Base-by-base conservation (phyloP, 2,329 filamentous ascomycete species). In the Aspergillus tamarii region DNA sequence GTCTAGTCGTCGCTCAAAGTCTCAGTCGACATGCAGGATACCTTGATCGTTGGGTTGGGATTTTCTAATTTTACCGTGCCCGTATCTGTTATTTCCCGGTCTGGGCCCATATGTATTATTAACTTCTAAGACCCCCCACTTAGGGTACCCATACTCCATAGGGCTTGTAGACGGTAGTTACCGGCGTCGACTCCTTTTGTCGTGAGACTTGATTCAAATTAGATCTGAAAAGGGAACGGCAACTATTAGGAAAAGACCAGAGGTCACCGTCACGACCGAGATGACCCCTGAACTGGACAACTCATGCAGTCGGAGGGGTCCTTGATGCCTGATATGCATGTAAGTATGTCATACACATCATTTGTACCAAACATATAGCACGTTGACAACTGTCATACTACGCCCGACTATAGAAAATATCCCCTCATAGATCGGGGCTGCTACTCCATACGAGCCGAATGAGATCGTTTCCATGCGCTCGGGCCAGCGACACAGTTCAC, bases 51-150 rank as follows among this genome's bases (percentile, higher is more conserved):
- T 26, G 3, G 48, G 9, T n/a, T 55, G 21, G 2, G 30, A 39
- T 26, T 26, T 55, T 55, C 52, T 55, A 55, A 55, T 32, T 55
- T 36, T 55, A 55, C 52, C 32, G 19, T 34, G 21, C 21, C 52
- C 23, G 41, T 23, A 19, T 19, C 26, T 39, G 4, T 39, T 55
- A 39, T 55, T 55, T 62, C 63, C 62, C 58, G 59, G 59, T 57
- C 26, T 28, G n/a, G n/a, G 21, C 30, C 52, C 52, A 55, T 55
- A 19, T 8, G 34, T 36, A 55, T 39, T 55, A 55, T 39, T 55
- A 55, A 55, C 52, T 39, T 39, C 52, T 36, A 52, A 63, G 36
- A 48, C 56, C 16, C 26, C 41, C 48, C 48, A 52, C 48, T 32
- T 52, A 52, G 28, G 48, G 48, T 52, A 52, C 26, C 48, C 48